Base-by-base conservation (phyloP, 148 eudicot species). In the Rhododendron kiyosumense region DNA sequence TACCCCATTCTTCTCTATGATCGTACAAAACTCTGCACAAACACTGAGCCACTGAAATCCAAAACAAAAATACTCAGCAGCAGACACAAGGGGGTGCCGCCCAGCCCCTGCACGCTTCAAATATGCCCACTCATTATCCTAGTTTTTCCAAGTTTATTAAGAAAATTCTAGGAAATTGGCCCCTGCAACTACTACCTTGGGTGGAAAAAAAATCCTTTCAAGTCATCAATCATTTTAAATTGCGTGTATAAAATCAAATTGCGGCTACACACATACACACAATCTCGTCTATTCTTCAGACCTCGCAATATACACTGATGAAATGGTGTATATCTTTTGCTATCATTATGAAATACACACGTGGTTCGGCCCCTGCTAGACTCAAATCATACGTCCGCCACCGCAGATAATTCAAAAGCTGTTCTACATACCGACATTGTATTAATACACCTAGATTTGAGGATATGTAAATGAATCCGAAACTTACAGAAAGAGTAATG, bases 1-100 rank as follows among this genome's bases (percentile, higher is more conserved):
- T 96, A 96, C 63, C 97, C 98, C 99, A 96, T 96, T 78, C 28
- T 81, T 79, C 85, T 32, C 61, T 8, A 17, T 11, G 24, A 45
- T 18, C 22, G 2, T 30, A 46, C 32, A 32, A n/a, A 9, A 48
- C 69, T n/a, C 63, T 9, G 22, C 79, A 20, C 46, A 75, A 32
- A 36, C 79, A 75, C 79, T 7, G 38, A 71, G 38, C 38, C n/a
- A 75, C 4, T 18, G 46, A 75, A 75, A 75, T 67, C 32, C 14
- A 3, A 26, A 26, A 67, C 74, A 26, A 26, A 67, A 63, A n/a
- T 67, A 26, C 14, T 24, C 28, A 65, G 30, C 71, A 24, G 30
- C 28, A 26, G 30, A 65, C 30, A n/a, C 28, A 24, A 65, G 71
- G 71, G 71, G 71, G 71, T n/a, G 14, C 71, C 30, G 45, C 45